These are phyloP conservation scores for Marasmius oreades DNA, from an alignment of 1,284 basidiomycete genomes.

Conservation along the genomic window DNA sequence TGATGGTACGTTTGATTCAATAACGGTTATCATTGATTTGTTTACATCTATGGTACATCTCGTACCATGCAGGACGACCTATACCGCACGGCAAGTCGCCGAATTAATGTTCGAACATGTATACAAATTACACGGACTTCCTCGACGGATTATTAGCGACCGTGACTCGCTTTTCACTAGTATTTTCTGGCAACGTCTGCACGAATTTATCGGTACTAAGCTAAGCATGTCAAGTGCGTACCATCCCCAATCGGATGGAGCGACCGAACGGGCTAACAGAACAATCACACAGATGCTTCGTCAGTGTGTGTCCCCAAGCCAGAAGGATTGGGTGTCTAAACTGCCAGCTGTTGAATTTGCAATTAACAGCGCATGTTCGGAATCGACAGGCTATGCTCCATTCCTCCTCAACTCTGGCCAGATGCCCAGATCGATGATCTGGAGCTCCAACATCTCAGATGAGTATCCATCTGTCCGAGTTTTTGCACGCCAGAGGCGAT, in stretches of 20 bases:
- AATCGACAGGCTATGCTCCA: conserved; percentile 27
- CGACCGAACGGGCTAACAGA: conserved; percentile 20
- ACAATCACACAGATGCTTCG: conserved; percentile 22
- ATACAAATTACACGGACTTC: conserved; percentile 24
- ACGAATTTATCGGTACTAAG: conserved; percentile 19
- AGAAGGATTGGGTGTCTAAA: conserved; percentile 18
- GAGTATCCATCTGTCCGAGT: conserved; percentile 22
- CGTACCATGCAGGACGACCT: conserved; percentile 20
- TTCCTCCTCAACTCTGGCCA: conserved; percentile 33
- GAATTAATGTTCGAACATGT: conserved; percentile 22
- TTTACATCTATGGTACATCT: conserved; percentile 31
- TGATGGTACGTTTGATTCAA: conserved; percentile 25
- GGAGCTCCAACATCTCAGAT: conserved; percentile 18
- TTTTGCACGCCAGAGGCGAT: conserved; percentile 20
- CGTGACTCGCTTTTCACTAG: conserved; percentile 21
- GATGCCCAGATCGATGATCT: conserved; percentile 24
- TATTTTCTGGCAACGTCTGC: conserved; percentile 21
- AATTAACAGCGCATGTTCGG: conserved; percentile 19
- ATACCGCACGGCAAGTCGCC: conserved; percentile 18
- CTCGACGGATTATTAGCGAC: conserved; percentile 20
- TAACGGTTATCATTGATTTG: conserved; percentile 30
- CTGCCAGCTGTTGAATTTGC: conserved; percentile 22
- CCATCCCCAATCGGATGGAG: conserved; percentile 23
- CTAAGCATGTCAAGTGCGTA: conserved; percentile 22
- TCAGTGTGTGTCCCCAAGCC: conserved; percentile 10